Evolutionary conservation across 768 basidiomycete genomes (phyloP).

Genomic region (Suillus clintonianus): DNA sequence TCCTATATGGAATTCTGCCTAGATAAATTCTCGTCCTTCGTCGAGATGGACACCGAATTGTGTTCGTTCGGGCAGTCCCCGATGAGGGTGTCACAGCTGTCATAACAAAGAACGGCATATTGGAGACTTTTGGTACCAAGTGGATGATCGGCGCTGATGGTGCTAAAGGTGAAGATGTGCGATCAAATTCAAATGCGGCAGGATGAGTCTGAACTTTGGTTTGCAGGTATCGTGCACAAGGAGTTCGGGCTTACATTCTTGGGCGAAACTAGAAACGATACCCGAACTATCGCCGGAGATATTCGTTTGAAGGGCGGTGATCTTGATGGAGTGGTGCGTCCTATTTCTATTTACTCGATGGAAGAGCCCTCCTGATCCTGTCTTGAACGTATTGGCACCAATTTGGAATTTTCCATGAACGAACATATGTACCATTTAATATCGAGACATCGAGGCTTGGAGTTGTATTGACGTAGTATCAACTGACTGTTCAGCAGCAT

Average conservation of each 20-base stretch:
- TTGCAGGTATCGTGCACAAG: conserved; percentile 5
- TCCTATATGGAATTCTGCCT: conserved; percentile 34
- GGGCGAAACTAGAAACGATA: conserved; percentile 32
- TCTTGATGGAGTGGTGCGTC: conserved; percentile 37
- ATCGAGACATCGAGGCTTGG: too few species aligned
- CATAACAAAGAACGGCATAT: conserved; percentile 23
- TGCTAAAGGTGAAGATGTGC: conserved; percentile 14
- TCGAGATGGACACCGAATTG: conserved; percentile 39
- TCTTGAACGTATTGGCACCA: conserved; percentile 25
- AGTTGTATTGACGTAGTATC: too few species aligned
- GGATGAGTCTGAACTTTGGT: neutral
- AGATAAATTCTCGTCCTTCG: conserved; percentile 19
- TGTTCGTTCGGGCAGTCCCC: conserved; percentile 31
- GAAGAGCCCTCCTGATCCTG: neutral
- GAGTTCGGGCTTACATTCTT: conserved; percentile 11
- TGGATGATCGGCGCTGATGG: conserved; percentile 10
- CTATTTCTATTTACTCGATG: neutral
- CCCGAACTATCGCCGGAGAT: conserved; percentile 30
- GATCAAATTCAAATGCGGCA: too few species aligned
- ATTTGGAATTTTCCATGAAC: too few species aligned
- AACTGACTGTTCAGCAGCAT: too few species aligned
- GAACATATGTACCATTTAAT: too few species aligned
- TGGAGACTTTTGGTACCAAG: too few species aligned
- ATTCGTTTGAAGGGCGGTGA: conserved; percentile 39
- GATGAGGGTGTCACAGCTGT: conserved; percentile 37